A percentile compares a stretch with the other conserved stretches of the same genome.
Evolutionary conservation across 495 filamentous ascomycete genomes (phyloP).

Genomic region (Hypoxylon lenormandii): DNA sequence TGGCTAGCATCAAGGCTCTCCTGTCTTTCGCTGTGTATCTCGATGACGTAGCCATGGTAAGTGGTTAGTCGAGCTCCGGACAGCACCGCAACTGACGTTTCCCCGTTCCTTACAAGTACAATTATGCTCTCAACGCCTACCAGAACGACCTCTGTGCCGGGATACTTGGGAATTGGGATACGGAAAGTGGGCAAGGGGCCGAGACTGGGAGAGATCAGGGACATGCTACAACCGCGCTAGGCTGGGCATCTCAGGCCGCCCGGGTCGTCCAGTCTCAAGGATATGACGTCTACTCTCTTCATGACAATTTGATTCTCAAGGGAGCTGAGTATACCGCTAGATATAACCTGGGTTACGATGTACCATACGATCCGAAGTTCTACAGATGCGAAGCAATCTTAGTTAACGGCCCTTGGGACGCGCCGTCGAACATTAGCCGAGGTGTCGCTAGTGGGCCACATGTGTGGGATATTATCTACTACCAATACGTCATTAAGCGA

Average conservation of each 20-base stretch:
- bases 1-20: slow-evolving; percentile 52
- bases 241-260: slow-evolving; percentile 49
- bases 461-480: slow-evolving; percentile 43
- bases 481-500: slow-evolving; percentile 44
- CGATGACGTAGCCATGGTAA: slow-evolving; percentile 55
- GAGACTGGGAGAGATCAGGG: slow-evolving; percentile 50
- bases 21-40: slow-evolving; percentile 58
- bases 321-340: slow-evolving; percentile 54
- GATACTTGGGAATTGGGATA: slow-evolving; percentile 41
- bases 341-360: slow-evolving; percentile 52
- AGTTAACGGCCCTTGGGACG: slow-evolving; percentile 53
- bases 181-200: slow-evolving; percentile 48
- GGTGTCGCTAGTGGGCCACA: slow-evolving; percentile 45
- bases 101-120: slow-evolving; percentile 6
- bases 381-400: slow-evolving; percentile 55
- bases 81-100: neutral
- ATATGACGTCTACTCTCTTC: slow-evolving; percentile 49
- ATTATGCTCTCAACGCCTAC: slow-evolving; percentile 47
- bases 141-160: slow-evolving; percentile 53
- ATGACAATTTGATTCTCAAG: slow-evolving; percentile 50
- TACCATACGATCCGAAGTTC: slow-evolving; percentile 53
- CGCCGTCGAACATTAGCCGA: slow-evolving; percentile 45
- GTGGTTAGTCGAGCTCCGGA: slow-evolving; percentile 28
- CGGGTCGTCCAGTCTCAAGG: slow-evolving; percentile 52
- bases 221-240: slow-evolving; percentile 32